Evolutionary conservation across 768 basidiomycete species (phyloP), one percentile per base, ranked within the genome.

Genomic region (Leccinum longicurvipes): DNA sequence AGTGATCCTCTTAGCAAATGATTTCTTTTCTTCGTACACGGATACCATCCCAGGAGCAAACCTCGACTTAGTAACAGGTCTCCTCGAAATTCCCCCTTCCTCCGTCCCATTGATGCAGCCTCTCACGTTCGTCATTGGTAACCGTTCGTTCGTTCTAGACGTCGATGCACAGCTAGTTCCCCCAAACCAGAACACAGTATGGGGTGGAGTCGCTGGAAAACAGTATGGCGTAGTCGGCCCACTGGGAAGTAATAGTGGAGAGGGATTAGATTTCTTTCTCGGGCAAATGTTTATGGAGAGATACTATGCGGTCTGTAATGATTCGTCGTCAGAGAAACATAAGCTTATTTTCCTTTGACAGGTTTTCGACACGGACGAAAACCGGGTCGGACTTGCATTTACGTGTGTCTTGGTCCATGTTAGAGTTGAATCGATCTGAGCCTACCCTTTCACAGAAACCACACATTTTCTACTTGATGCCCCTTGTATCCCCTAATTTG

Each of bases 1-100:
- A 61, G 59, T 53, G 47, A 31, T 49, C 6, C 29, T 49, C 19
- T 39, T 68, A 34, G 60, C 63, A 21, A 34, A 60, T 11, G 50
- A 65, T 17, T 49, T 49, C 46, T 62, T 64, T 41, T 4, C 14
- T 1, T 7, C 15, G 14, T 64, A 64, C 52, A 23, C 54, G 28
- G 7, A 24, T 6, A 41, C 56, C 4, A 64, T 63, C 41, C 59
- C 63, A 7, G 59, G 55, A 6, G 53, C 62, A 27, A 25, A 29
- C 9, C 5, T 55, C 3, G 53, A 63, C 17, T 17, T 46, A 0
- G 28, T 7, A 31, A 41, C 42, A 8, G 53, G 56, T 24, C 49
- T 64, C 25, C 11, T 58, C 4, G 53, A 54, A 34, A 64, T 64
- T 11, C 63, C 62, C 17, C 3, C 6, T 10, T 31, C 51, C 9